A percentile compares a stretch with the other conserved stretches of the same genome.
Evolutionary conservation across 495 filamentous ascomycete genomes (phyloP).

Genomic region (Podospora didyma): DNA sequence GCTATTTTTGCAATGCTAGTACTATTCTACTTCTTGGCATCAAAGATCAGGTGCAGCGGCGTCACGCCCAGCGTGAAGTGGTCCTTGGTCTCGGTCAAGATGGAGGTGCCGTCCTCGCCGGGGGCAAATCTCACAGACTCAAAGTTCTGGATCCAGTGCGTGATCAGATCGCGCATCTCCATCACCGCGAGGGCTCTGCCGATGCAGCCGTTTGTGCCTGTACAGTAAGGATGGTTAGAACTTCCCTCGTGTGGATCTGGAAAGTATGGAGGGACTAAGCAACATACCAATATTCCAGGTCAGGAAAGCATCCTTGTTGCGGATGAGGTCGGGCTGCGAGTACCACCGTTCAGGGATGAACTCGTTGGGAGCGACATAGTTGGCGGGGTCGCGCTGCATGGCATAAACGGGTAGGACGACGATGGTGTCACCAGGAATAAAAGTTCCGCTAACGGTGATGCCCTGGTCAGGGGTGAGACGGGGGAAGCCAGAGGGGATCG

Average conservation of each 20-base stretch:
- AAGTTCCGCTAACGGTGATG: not conserved
- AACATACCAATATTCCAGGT: constrained; percentile 18
- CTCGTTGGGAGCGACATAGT: constrained; percentile 28
- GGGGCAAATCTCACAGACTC: not conserved
- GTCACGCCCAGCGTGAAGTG: constrained; percentile 1
- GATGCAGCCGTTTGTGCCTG: constrained; percentile 3
- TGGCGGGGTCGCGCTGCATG: not conserved
- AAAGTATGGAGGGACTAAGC: too few species aligned
- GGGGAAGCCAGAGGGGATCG: not conserved
- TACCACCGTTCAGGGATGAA: constrained; percentile 45
- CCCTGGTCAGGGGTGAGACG: constrained; percentile 2
- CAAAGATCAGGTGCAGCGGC: not conserved
- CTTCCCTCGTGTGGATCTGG: too few species aligned
- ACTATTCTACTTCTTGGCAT: not conserved
- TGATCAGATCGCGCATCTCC: constrained; percentile 2
- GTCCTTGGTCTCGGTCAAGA: not conserved
- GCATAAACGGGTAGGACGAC: too few species aligned
- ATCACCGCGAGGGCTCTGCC: constrained; percentile 1
- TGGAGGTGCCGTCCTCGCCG: not conserved
- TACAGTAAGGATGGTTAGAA: too few species aligned
- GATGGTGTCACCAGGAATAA: too few species aligned
- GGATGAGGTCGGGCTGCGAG: constrained; percentile 33
- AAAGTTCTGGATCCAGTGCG: constrained; percentile 4
- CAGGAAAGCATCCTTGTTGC: constrained; percentile 27
- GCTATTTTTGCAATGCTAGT: too few species aligned